A percentile compares a stretch with the other conserved stretches of the same genome.
These are phyloP conservation scores for Apiospora aurea DNA, from an alignment of 2,329 filamentous ascomycete species.

Conservation along the genomic window DNA sequence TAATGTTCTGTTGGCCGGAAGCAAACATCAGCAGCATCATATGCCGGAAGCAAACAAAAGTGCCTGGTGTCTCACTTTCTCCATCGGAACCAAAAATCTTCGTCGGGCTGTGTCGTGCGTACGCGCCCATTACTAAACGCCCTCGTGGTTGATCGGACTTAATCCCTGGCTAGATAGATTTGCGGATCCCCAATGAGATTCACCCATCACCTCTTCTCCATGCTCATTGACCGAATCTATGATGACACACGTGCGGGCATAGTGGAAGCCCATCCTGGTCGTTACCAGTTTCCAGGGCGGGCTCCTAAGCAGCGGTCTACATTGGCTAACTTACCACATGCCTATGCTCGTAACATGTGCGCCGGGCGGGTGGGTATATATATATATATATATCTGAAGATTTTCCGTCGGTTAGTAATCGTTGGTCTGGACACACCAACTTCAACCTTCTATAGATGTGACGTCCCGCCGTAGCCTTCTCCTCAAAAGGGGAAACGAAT, in stretches of 20 bases:
- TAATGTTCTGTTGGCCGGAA: not conserved
- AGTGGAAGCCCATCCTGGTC: not conserved
- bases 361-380: not conserved
- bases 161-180: constrained; percentile 1
- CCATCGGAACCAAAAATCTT: not conserved
- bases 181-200: not conserved
- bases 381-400: too few species aligned
- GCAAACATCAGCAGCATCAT: not conserved
- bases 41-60: not conserved
- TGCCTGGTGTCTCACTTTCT: not conserved
- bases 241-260: not conserved
- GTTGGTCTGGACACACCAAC: not conserved
- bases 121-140: not conserved
- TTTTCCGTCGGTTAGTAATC: not conserved
- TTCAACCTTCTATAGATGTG: not conserved
- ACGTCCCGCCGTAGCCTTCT: not conserved
- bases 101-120: not conserved
- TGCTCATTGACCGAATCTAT: not conserved
- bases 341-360: too few species aligned
- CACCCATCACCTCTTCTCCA: not conserved
- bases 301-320: not conserved
- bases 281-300: not conserved
- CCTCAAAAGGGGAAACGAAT: not conserved
- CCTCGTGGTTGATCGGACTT: not conserved
- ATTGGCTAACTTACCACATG: not conserved